Evolutionary conservation across 1,284 basidiomycete genomes (phyloP).

Genomic region (Amylostereum areolatum): DNA sequence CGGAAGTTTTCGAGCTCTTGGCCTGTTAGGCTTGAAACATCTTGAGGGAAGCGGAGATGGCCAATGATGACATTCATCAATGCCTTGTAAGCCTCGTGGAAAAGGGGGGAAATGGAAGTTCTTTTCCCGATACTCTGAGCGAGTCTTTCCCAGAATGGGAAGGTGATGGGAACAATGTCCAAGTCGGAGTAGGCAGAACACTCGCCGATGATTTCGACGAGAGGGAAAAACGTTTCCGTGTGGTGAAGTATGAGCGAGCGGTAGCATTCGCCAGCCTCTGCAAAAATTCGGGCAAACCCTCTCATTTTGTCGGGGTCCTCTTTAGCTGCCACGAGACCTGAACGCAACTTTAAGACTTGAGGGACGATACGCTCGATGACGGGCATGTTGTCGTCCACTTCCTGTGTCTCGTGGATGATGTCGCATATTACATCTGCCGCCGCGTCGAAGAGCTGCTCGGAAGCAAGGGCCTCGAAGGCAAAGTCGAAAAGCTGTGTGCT

Average conservation of each 20-base stretch:
- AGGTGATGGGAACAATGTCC: conserved; percentile 97
- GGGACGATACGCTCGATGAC: conserved; percentile 88
- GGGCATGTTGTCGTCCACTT: conserved; percentile 90
- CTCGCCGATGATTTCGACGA: conserved; percentile 92
- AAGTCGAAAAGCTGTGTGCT: conserved; percentile 81
- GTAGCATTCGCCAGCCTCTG: conserved; percentile 96
- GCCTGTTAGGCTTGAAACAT: conserved; percentile 57
- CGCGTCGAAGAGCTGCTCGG: conserved; percentile 86
- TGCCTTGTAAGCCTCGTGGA: conserved; percentile 77
- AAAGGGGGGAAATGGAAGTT: conserved; percentile 60
- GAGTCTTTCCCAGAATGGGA: conserved; percentile 97
- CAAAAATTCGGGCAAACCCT: conserved; percentile 88
- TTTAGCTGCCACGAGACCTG: conserved; percentile 49
- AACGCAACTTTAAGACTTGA: conserved; percentile 68
- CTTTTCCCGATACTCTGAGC: conserved; percentile 78
- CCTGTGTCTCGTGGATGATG: conserved; percentile 97
- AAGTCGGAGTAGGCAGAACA: conserved; percentile 93
- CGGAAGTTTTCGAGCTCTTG: conserved; percentile 95
- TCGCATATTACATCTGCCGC: conserved; percentile 93
- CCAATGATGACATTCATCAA: conserved; percentile 86
- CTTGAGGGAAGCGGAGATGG: conserved; percentile 90
- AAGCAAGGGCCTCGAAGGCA: conserved; percentile 79
- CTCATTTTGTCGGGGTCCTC: conserved; percentile 88
- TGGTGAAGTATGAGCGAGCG: conserved; percentile 86
- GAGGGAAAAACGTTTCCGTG: conserved; percentile 84